phyloP scores from a whole-genome alignment of 164 flowering plant genomes.

The Dillenia suffruticosa region DNA sequence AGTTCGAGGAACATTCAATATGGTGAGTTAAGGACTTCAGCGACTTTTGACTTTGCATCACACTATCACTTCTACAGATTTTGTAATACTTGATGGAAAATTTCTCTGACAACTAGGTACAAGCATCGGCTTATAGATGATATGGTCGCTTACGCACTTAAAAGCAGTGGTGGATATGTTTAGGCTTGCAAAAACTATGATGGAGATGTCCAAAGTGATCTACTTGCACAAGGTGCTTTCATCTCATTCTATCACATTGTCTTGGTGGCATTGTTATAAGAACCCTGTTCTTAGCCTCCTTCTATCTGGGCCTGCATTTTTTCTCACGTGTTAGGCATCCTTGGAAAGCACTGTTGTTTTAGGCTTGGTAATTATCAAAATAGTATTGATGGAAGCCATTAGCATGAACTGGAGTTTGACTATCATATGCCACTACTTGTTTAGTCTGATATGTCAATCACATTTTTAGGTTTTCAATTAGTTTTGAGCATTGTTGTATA shows the following conservation, averaged over 20 bases:
- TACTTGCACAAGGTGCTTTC: conserved; percentile 91
- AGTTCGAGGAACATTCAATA: conserved; percentile 83
- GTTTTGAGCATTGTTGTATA: too few relatives aligned
- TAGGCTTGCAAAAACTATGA: conserved; percentile 99
- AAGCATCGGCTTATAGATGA: conserved; percentile 99
- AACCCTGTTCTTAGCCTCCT: too few relatives aligned
- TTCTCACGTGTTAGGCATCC: too few relatives aligned
- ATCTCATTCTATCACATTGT: neutral
- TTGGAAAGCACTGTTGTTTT: too few relatives aligned
- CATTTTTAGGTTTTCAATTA: too few relatives aligned
- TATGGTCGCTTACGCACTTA: conserved; percentile 97
- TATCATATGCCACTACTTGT: too few relatives aligned
- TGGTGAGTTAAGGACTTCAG: conserved; percentile 41
- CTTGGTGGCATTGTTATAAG: too few relatives aligned
- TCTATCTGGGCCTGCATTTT: too few relatives aligned
- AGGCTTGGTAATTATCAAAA: too few relatives aligned
- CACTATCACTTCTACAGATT: neutral
- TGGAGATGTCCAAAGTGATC: conserved; percentile 99
- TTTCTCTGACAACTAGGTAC: conserved; percentile 54
- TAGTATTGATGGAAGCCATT: too few relatives aligned
- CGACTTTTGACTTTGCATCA: neutral
- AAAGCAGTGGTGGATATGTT: conserved; percentile 97
- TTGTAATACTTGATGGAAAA: conserved; percentile 8
- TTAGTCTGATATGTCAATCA: too few relatives aligned
- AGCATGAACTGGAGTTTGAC: too few relatives aligned